Evolutionary conservation across 148 eudicot species (phyloP), one percentile per base, ranked within the genome.

Genomic region (Camellia lanceoleosa): DNA sequence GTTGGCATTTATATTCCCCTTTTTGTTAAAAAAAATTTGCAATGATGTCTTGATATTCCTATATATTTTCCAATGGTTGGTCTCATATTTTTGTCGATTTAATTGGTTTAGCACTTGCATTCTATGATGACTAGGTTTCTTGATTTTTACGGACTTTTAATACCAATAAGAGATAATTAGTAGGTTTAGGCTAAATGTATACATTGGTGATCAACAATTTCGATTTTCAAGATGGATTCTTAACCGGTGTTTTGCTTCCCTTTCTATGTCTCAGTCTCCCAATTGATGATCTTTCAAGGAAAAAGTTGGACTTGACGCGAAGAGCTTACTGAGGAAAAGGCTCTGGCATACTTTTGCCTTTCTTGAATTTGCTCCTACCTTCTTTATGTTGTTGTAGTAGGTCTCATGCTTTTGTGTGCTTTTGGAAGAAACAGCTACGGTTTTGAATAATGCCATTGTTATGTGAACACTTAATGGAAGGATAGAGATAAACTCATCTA

Each of bases 281-380:
- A 77, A 94, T 94, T 70, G 98, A 94, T 11, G 97, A 91, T 58
- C 15, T 80, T 44, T 94, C 97, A 23, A 91, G 98, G 90, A 86
- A 91, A 90, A 94, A 94, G 68, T 83, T 94, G 95, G 98, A 94
- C 83, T 89, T 88, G 74, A 94, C 97, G 4, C 60, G 87, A 87
- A 62, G 98, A 92, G 87, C 97, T 94, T 8, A 86, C 86, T 2
- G 98, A 92, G 92, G 98, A 94, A 82, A 94, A 92, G 88, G 72
- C 86, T 54, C 78, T 94, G 87, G 98, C 98, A 7, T 91, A 94
- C 84, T 94, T 95, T 5, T 94, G 98, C 87, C 92, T 94, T 23
- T 62, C 89, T 52, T 94, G 83, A 72, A 73, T 69, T 60, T 52
- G 51, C 47, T 16, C 0, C 2, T 19, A 42, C 63, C 73, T 41